Evolutionary conservation across 2,329 filamentous ascomycete species (phyloP), one percentile per base, ranked within the genome.

Genomic region (Colletotrichum siamense): DNA sequence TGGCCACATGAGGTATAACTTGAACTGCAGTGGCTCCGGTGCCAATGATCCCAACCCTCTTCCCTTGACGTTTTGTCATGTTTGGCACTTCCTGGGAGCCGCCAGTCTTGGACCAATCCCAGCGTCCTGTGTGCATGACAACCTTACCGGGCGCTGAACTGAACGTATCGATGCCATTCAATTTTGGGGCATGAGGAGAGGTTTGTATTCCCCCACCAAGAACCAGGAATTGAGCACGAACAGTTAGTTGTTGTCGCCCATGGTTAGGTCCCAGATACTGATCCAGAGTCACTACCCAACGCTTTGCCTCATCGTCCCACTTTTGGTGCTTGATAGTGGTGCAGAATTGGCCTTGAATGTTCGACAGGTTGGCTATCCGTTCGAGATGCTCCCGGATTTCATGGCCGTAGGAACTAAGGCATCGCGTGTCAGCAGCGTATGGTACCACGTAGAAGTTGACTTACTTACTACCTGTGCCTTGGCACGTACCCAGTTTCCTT

Each of bases 1-100:
- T 83, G 3, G 86, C 88, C 0, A 91, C 79, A 18, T 83, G 79
- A 1, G 89, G 87, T 0, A 89, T 78, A 2, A 83, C 84, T 77
- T 88, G 87, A 5, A 90, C 82, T 1, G 85, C 86, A 0, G 88
- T 89, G 3, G 88, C 87, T 0, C 88, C 89, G 0, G 88, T 90
- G 24, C 89, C 89, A 30, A 91, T 81, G 62, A 90, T 82, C 3
- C 84, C 89, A 3, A 90, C 87, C 6, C 81, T 79, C 81, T 88
- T 87, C 16, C 83, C 86, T 26, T 86, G 82, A 4, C 92, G 80
- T 15, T 88, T 87, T 1, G 85, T 83, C 22, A 87, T 82, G 10
- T 82, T 81, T 4, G 87, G 83, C n/a, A 87, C 81, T 2, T 82
- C 79, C 0, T 82, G 81, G 1, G 82, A 83, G 22, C 88, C 87